These are phyloP conservation scores for Entonaema liquescens DNA, from an alignment of 495 filamentous ascomycete genomes.

Conservation along the genomic window DNA sequence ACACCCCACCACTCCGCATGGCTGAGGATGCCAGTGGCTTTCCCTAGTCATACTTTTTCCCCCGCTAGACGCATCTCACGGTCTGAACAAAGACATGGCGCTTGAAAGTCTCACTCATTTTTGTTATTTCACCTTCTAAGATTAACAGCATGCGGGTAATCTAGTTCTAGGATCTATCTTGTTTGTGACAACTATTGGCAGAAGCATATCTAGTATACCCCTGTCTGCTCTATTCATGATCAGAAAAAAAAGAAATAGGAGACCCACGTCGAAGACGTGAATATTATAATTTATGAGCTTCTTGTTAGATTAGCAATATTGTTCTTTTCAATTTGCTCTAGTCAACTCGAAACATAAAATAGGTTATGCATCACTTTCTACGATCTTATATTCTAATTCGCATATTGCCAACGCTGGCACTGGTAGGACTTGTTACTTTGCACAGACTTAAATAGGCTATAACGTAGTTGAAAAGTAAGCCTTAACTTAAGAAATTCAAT, in stretches of 20 bases:
- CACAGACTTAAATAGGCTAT: too few species aligned
- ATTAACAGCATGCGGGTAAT: too few species aligned
- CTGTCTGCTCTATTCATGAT: background rate
- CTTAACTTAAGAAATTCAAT: background rate
- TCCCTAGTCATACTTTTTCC: background rate
- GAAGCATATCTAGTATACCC: background rate
- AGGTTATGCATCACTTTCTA: background rate
- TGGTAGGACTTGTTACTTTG: too few species aligned
- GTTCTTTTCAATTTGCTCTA: background rate
- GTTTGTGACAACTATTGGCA: background rate
- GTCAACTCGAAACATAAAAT: background rate
- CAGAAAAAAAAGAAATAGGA: background rate
- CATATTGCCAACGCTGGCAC: too few species aligned
- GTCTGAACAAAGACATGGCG: background rate
- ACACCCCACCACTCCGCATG: background rate
- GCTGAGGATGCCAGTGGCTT: background rate
- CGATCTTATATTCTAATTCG: too few species aligned
- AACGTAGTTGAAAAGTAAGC: too few species aligned
- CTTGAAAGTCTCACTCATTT: background rate
- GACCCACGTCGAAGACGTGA: background rate
- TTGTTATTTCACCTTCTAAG: background rate
- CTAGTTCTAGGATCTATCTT: background rate
- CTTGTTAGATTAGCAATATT: background rate
- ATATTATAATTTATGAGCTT: background rate
- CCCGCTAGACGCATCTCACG: background rate